A percentile compares a stretch with the other conserved stretches of the same genome.
phyloP scores from a whole-genome alignment of 257 asterid genomes.

The Oldenlandia corymbosa region DNA sequence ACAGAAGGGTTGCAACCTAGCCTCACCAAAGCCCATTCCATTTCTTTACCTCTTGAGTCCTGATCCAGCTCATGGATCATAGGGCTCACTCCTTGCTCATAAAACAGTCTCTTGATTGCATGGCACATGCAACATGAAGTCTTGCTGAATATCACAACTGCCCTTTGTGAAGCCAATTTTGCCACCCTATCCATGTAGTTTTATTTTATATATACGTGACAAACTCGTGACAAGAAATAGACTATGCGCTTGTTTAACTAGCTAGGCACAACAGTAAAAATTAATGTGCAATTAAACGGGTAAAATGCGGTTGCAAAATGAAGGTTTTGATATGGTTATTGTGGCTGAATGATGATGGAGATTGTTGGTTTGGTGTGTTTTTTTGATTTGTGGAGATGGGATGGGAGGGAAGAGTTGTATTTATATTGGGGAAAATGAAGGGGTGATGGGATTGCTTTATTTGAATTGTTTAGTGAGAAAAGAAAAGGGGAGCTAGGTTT shows the following conservation, averaged over 20 bases:
- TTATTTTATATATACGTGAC: too few species aligned
- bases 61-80: conserved; percentile 61
- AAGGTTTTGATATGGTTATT: not conserved
- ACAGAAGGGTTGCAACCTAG: conserved; percentile 58
- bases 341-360: not conserved
- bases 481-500: not conserved
- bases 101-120: conserved; percentile 63
- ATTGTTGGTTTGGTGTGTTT: not conserved
- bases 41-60: conserved; percentile 41
- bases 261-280: too few species aligned
- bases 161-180: conserved; percentile 50
- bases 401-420: not conserved
- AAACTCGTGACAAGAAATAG: too few species aligned
- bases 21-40: conserved; percentile 46
- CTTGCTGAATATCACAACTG: conserved; percentile 79
- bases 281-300: too few species aligned
- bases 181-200: conserved; percentile 54
- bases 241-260: too few species aligned
- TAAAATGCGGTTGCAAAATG: too few species aligned
- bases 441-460: not conserved
- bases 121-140: conserved; percentile 87
- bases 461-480: too few species aligned
- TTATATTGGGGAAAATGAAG: conserved; percentile 17
- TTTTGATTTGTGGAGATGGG: not conserved
- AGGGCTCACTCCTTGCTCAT: conserved; percentile 79